Conservation (phyloP, 805 yeast species). For the Yueomyces sinensis region DNA sequence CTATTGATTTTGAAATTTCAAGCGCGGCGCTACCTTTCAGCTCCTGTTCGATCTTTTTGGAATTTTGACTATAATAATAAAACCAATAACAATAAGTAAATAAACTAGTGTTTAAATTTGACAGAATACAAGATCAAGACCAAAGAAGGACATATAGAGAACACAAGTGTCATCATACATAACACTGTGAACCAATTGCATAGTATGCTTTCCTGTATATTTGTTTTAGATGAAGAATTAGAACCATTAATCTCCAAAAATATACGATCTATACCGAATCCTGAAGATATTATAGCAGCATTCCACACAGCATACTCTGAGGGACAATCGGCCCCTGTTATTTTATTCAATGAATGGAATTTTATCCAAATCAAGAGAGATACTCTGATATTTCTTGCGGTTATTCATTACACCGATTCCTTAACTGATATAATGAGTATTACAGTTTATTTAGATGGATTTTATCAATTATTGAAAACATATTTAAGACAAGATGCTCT, state of each 20-base stretch:
- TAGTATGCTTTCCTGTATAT: slow-evolving; percentile 19
- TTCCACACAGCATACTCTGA: slow-evolving; percentile 10
- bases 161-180: too few relatives aligned
- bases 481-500: slow-evolving; percentile 22
- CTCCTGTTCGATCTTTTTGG: too few relatives aligned
- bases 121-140: too few relatives aligned
- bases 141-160: too few relatives aligned
- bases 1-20: too few relatives aligned
- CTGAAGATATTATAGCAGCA: slow-evolving; percentile 7
- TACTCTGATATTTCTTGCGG: slow-evolving; percentile 13
- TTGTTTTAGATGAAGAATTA: slow-evolving; percentile 18
- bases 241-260: slow-evolving; percentile 18
- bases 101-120: too few relatives aligned
- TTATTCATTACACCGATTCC: slow-evolving; percentile 6
- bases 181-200: too few relatives aligned
- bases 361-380: slow-evolving; percentile 16
- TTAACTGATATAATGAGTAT: slow-evolving; percentile 10
- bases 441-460: slow-evolving; percentile 15
- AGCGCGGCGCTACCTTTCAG: too few relatives aligned
- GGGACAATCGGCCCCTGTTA: slow-evolving; percentile 9
- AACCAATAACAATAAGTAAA: too few relatives aligned
- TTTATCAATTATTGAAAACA: slow-evolving; percentile 13
- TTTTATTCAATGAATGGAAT: slow-evolving; percentile 6
- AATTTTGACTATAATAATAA: too few relatives aligned
- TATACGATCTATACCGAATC: slow-evolving; percentile 15